Percentiles rank a stretch among this genome's conserved stretches.
phyloP scores from a whole-genome alignment of 352 stramenopile species.

The Phytophthora lateralis region DNA sequence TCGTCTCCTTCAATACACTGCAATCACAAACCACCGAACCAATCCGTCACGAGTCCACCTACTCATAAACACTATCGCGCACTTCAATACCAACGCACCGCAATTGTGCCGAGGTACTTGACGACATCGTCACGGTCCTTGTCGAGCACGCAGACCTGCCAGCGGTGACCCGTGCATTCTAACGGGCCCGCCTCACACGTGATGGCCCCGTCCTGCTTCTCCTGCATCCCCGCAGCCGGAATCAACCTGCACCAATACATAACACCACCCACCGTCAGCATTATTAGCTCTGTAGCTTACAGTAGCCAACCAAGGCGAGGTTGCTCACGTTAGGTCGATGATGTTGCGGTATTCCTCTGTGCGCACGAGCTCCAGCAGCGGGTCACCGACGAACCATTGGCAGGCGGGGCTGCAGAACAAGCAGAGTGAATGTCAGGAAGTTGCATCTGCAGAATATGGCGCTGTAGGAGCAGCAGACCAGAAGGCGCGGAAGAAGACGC shows the following conservation, averaged over 20 bases:
- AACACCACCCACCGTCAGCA: constrained; percentile 5
- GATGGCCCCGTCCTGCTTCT: constrained; percentile 56
- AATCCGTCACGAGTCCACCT: not conserved
- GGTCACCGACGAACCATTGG: constrained; percentile 80
- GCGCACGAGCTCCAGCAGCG: constrained; percentile 71
- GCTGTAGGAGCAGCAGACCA: constrained; percentile 42
- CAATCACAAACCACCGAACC: not conserved
- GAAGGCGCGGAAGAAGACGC: constrained; percentile 78
- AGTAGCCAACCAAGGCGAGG: not conserved
- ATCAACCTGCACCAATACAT: constrained; percentile 49
- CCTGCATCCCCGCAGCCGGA: constrained; percentile 72
- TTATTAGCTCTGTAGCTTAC: not conserved
- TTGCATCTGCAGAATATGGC: not conserved
- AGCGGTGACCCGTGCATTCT: constrained; percentile 80
- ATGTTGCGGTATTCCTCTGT: constrained; percentile 78
- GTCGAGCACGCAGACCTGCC: constrained; percentile 75
- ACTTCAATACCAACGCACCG: no score
- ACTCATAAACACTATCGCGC: not conserved
- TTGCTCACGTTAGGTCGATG: constrained; percentile 61
- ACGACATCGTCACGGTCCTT: constrained; percentile 73
- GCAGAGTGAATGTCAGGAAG: constrained; percentile 8
- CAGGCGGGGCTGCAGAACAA: constrained; percentile 61
- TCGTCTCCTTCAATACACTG: constrained; percentile 83
- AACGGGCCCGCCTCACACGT: constrained; percentile 64
- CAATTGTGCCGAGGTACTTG: constrained; percentile 78